Conservation (phyloP, 768 basidiomycete genomes). For the Mycena floridula region DNA sequence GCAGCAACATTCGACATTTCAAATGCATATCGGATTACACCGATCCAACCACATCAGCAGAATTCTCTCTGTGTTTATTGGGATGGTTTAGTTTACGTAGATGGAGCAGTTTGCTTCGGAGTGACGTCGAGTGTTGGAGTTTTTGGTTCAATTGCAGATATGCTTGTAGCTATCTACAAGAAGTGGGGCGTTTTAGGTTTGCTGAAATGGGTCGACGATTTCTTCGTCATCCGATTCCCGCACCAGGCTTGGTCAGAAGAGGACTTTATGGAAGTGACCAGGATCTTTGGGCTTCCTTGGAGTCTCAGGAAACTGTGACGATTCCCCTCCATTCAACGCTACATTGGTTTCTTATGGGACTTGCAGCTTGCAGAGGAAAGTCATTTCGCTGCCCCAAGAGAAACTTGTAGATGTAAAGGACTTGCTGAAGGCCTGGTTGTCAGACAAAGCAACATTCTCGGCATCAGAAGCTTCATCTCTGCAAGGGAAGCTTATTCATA, state of each 20-base stretch:
- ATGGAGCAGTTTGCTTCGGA: constrained; percentile 26
- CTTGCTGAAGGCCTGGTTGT: constrained; percentile 10
- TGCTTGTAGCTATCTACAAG: constrained; percentile 9
- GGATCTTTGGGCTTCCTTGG: constrained; percentile 24
- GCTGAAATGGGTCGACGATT: neutral
- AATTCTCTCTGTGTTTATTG: constrained; percentile 22
- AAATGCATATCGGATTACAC: constrained; percentile 29
- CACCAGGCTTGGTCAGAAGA: constrained; percentile 12
- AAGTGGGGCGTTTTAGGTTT: neutral
- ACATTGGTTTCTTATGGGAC: constrained; percentile 31
- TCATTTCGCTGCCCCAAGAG: constrained; percentile 16
- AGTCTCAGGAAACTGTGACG: constrained; percentile 17
- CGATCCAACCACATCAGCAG: constrained; percentile 27
- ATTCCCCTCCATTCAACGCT: constrained; percentile 16
- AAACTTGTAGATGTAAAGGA: constrained; percentile 14
- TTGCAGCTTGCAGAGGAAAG: constrained; percentile 6
- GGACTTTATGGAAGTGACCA: constrained; percentile 21
- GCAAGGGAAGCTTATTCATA: constrained; percentile 26
- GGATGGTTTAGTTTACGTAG: constrained; percentile 25
- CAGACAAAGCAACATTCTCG: neutral
- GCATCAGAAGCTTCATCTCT: constrained; percentile 16
- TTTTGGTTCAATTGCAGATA: constrained; percentile 20
- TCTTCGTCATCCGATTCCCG: neutral
- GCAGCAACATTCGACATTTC: constrained; percentile 34
- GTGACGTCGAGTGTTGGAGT: constrained; percentile 17